phyloP scores from a whole-genome alignment of 164 flowering plant genomes.

The Liquidambar formosana region DNA sequence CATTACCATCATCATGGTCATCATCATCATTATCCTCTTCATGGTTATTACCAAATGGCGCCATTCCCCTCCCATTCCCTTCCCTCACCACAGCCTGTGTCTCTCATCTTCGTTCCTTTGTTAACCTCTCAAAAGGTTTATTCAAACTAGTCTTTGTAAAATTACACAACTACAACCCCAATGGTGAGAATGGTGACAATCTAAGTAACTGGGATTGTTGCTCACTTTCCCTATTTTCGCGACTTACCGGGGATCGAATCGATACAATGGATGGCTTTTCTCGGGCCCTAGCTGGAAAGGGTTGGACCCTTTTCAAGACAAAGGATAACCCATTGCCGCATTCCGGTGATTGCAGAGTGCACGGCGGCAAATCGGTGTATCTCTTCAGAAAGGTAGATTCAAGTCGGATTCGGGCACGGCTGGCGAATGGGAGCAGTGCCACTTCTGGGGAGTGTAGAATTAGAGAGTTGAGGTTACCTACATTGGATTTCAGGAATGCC shows the following conservation, averaged over 20 bases:
- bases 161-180: background rate
- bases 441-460: conserved; percentile 39
- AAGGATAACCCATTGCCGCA: conserved; percentile 20
- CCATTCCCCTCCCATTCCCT: conserved; percentile 60
- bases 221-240: conserved; percentile 37
- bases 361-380: conserved; percentile 27
- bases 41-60: conserved; percentile 26
- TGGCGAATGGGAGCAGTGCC: conserved; percentile 3
- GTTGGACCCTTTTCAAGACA: conserved; percentile 65
- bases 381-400: conserved; percentile 57
- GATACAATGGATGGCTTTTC: conserved; percentile 49
- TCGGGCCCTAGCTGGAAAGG: conserved; percentile 48
- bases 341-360: conserved; percentile 9
- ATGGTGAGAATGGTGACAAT: background rate
- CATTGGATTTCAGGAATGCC: conserved; percentile 59
- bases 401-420: conserved; percentile 29
- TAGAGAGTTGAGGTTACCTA: conserved; percentile 69
- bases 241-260: conserved; percentile 40
- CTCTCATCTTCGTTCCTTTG: conserved; percentile 48
- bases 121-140: conserved; percentile 45
- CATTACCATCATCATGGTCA: conserved; percentile 15
- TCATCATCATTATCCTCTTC: conserved; percentile 26
- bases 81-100: conserved; percentile 43
- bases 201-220: conserved; percentile 50
- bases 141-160: conserved; percentile 53